Evolutionary conservation across 78 protist genomes (phyloP), one percentile per base, ranked within the genome.

Genomic region (Dictyostelium purpureum): DNA sequence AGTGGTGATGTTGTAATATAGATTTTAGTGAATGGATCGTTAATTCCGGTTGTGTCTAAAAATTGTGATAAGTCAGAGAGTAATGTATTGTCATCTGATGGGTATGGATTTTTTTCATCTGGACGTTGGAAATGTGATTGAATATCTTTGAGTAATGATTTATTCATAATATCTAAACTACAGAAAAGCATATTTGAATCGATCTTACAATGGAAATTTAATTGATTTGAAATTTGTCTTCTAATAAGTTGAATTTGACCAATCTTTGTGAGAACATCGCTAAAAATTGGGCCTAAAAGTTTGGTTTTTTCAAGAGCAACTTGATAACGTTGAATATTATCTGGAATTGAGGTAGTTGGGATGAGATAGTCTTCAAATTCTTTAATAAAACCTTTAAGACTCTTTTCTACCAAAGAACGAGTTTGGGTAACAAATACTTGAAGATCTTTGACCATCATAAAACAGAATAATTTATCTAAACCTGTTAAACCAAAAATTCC

Each of bases 221-320:
- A 87, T 71, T 91, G 95, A 69, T 75, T 81, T 7, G 94, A 93
- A 31, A 98, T 51, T 76, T 59, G 97, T 59, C 96, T 77, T 16
- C 99, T 69, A 28, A 98, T 47, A 11, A 98, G 61, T 90, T 98
- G 99, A 12, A 66, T 28, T 61, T 96, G 98, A 14, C 98, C 99
- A 35, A 96, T 49, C 31, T 49, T 82, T 45, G 87, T 74, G 11
- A 74, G 28, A 2, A 78, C 80, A 65, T 92, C 95, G 33, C 51
- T 74, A 38, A 88, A 81, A 56, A 81, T 74, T 54, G 96, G 96
- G 52, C 35, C 40, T 37, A 91, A 61, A 24, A 63, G 37, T n/a
- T 73, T 74, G 6, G 82, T 83, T 42, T 73, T 87, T 18, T 69
- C 85, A 18, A 83, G 6, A 3, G 96, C 96, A 4, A 18, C 65